Conservation (phyloP, 345 rosid genomes). For the Theobroma cacao region DNA sequence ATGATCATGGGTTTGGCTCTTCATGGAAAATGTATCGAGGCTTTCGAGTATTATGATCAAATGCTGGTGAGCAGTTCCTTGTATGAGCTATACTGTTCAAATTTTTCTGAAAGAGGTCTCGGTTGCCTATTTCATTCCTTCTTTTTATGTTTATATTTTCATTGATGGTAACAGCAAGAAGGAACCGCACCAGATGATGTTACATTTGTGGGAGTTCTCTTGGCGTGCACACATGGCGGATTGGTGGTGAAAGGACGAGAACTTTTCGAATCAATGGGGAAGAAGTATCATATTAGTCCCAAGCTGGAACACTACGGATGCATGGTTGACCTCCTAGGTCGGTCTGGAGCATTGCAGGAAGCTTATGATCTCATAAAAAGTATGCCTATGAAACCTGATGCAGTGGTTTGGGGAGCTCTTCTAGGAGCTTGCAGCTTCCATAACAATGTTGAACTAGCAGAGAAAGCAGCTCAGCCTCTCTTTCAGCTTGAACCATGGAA, state of each 20-base stretch:
- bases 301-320: constrained; percentile 83
- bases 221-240: constrained; percentile 87
- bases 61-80: constrained; percentile 54
- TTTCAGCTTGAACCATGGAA: constrained; percentile 73
- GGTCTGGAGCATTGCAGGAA: constrained; percentile 67
- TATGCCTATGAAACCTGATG: constrained; percentile 81
- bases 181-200: constrained; percentile 62
- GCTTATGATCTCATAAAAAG: constrained; percentile 53
- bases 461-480: constrained; percentile 60
- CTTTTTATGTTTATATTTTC: neutral
- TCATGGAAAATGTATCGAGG: constrained; percentile 63
- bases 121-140: neutral
- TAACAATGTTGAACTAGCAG: constrained; percentile 59
- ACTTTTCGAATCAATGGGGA: constrained; percentile 57
- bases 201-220: constrained; percentile 73
- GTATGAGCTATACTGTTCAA: neutral
- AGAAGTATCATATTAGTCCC: constrained; percentile 36
- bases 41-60: constrained; percentile 50
- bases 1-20: constrained; percentile 76
- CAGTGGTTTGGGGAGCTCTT: constrained; percentile 79
- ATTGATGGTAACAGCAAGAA: constrained; percentile 33
- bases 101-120: neutral
- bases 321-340: constrained; percentile 85
- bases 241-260: constrained; percentile 46
- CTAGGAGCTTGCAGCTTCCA: constrained; percentile 83